Percentiles rank a stretch among this genome's conserved stretches.
These are phyloP conservation scores for Ambispora gerdemannii DNA, from an alignment of 192 early-diverging fungal species.

Conservation along the genomic window DNA sequence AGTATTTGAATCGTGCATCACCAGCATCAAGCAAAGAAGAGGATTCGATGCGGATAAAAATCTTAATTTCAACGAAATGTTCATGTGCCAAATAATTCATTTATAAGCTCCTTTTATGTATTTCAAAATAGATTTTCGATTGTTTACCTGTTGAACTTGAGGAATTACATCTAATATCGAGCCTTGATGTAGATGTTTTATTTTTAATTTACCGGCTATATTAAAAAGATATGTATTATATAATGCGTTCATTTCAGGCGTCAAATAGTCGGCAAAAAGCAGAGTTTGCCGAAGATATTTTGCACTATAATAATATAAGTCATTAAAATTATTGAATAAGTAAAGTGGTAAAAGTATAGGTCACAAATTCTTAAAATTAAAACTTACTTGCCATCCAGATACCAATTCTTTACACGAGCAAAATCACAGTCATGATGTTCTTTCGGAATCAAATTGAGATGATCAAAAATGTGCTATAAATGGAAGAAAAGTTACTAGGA, in stretches of 20 bases:
- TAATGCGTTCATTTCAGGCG: conserved; percentile 89
- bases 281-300: conserved; percentile 89
- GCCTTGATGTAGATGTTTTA: conserved; percentile 63
- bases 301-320: conserved; percentile 40
- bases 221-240: conserved; percentile 67
- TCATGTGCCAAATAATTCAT: no score
- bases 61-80: conserved; percentile 32
- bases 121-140: no score
- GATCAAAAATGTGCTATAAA: conserved; percentile 69
- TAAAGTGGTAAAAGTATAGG: neutral
- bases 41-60: conserved; percentile 71
- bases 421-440: conserved; percentile 94
- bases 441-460: conserved; percentile 87
- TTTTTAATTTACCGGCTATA: conserved; percentile 70
- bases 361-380: neutral
- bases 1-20: conserved; percentile 83
- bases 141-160: conserved; percentile 66
- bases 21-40: conserved; percentile 57
- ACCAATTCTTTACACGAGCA: conserved; percentile 83
- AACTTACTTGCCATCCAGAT: conserved; percentile 71
- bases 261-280: conserved; percentile 72
- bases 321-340: neutral
- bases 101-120: no score
- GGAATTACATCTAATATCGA: conserved; percentile 75
- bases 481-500: conserved; percentile 4